A percentile compares a stretch with the other conserved stretches of the same genome.
Evolutionary conservation across 73 alveolate species (phyloP).

Genomic region (Durusdinium trenchii): DNA sequence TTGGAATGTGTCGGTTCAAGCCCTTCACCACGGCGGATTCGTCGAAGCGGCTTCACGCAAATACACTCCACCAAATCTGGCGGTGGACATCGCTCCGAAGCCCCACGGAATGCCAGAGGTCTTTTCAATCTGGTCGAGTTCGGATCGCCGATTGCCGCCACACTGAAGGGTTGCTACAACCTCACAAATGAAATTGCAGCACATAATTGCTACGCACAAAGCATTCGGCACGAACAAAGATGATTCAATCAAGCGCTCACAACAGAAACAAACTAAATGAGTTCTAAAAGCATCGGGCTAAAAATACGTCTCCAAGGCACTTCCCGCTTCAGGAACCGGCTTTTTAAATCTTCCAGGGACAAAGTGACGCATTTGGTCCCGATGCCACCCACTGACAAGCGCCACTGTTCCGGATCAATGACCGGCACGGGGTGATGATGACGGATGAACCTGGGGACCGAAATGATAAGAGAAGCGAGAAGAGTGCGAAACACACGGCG

Average conservation of each 20-base stretch:
- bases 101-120: conserved; percentile 97
- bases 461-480: neutral
- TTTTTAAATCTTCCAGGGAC: conserved; percentile 74
- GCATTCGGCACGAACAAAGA: too few species aligned
- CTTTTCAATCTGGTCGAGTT: conserved; percentile 93
- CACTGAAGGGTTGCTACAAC: conserved; percentile 96
- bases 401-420: conserved; percentile 20
- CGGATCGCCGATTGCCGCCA: conserved; percentile 97
- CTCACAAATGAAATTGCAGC: neutral
- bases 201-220: neutral
- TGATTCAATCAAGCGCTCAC: too few species aligned
- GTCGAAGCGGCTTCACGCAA: conserved; percentile 92
- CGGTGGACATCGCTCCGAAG: conserved; percentile 97
- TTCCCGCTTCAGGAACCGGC: conserved; percentile 69
- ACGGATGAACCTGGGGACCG: conserved; percentile 59
- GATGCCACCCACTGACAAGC: conserved; percentile 57
- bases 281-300: neutral
- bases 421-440: conserved; percentile 91
- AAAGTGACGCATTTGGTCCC: conserved; percentile 77
- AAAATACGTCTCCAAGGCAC: neutral
- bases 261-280: too few species aligned
- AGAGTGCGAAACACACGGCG: neutral
- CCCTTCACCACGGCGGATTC: neutral
- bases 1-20: neutral
- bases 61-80: conserved; percentile 77